Percentiles rank a stretch among this genome's conserved stretches.
phyloP scores from a whole-genome alignment of 2,329 filamentous ascomycete genomes.

The Colletotrichum horii region DNA sequence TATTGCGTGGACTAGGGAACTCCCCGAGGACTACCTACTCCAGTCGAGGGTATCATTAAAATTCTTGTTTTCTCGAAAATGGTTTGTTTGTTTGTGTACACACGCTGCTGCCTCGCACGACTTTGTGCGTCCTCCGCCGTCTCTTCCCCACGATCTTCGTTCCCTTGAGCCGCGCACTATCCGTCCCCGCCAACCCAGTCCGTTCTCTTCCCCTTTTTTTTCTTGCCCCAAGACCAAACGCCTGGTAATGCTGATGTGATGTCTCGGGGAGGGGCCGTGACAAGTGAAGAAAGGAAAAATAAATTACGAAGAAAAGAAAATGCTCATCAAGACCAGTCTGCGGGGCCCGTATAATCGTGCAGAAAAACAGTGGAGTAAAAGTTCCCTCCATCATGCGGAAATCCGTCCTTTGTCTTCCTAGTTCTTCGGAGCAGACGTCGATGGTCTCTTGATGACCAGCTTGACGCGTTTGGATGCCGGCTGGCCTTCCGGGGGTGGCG shows the following conservation, averaged over 20 bases:
- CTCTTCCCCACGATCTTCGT: background rate
- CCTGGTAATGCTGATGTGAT: background rate
- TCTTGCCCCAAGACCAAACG: background rate
- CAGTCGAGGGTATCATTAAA: slow-evolving; percentile 1
- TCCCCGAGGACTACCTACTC: background rate
- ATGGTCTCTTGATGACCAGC: slow-evolving; percentile 22
- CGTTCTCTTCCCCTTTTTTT: background rate
- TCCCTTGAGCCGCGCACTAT: background rate
- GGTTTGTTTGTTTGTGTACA: background rate
- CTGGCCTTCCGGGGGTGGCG: slow-evolving; percentile 7
- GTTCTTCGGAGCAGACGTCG: background rate
- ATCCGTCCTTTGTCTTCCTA: background rate
- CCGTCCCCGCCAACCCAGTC: background rate
- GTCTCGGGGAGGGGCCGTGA: background rate
- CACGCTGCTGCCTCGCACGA: background rate
- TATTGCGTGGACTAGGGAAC: background rate
- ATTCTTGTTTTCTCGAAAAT: background rate
- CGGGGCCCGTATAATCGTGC: background rate
- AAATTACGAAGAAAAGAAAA: background rate
- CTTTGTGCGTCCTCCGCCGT: background rate
- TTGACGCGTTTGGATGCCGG: slow-evolving; percentile 21
- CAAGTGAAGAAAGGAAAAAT: background rate
- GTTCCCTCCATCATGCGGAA: background rate
- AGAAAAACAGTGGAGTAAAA: background rate
- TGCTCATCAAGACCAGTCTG: background rate